These are phyloP conservation scores for Clonostachys rosea DNA, from an alignment of 2,329 filamentous ascomycete genomes.

Conservation along the genomic window DNA sequence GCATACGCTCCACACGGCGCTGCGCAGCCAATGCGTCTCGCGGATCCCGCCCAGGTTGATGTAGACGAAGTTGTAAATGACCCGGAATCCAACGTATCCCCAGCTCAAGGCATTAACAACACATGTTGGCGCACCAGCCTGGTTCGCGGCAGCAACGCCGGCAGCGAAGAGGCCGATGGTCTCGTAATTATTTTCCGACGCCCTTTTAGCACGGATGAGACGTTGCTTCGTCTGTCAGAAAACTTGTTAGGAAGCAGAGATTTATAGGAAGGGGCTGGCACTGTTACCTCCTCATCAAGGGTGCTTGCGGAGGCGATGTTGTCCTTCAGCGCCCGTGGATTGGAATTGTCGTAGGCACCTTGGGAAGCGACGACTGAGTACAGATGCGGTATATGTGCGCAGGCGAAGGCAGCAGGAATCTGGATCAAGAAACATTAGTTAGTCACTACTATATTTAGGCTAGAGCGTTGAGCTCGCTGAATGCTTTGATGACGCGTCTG, in stretches of 20 bases:
- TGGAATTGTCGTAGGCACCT: constrained; percentile 27
- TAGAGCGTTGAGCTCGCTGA: neutral
- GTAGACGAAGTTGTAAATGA: constrained; percentile 35
- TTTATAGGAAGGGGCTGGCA: neutral
- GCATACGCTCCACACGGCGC: constrained; percentile 27
- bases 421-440: constrained; percentile 6
- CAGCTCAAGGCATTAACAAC: constrained; percentile 32
- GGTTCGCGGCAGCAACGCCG: constrained; percentile 38
- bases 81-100: constrained; percentile 31
- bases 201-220: constrained; percentile 47
- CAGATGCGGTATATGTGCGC: constrained; percentile 25
- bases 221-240: constrained; percentile 36
- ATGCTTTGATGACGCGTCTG: neutral
- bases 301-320: constrained; percentile 20
- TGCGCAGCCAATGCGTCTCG: constrained; percentile 27
- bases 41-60: constrained; percentile 34
- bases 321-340: constrained; percentile 27
- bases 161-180: constrained; percentile 35
- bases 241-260: neutral
- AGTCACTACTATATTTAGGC: neutral
- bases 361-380: constrained; percentile 21
- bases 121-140: constrained; percentile 27
- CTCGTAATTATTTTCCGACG: constrained; percentile 36
- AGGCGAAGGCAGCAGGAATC: constrained; percentile 33
- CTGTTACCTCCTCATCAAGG: constrained; percentile 17